A percentile compares a stretch with the other conserved stretches of the same genome.
Evolutionary conservation across 306 rosid species (phyloP).

Genomic region (Corylus americana): DNA sequence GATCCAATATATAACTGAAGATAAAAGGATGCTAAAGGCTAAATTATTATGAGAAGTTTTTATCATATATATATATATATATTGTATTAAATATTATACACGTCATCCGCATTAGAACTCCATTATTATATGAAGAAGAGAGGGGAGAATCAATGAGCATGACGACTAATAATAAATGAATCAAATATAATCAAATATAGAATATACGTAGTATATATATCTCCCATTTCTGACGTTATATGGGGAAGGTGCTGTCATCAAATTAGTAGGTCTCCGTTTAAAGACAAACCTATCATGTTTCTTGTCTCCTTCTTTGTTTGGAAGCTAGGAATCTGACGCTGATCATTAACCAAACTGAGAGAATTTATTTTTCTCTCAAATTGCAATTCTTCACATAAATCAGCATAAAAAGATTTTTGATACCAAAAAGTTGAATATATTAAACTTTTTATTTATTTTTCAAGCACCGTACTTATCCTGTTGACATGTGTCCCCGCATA

Average conservation of each 20-base stretch:
- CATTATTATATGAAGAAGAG: not conserved
- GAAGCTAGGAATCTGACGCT: not conserved
- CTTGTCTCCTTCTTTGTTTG: not conserved
- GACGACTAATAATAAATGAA: too few relatives aligned
- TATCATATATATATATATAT: too few relatives aligned
- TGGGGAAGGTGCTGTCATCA: not conserved
- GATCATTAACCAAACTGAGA: not conserved
- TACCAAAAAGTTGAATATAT: not conserved
- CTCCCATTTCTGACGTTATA: conserved; percentile 25
- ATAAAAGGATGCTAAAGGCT: too few relatives aligned
- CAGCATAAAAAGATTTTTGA: not conserved
- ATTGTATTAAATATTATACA: too few relatives aligned
- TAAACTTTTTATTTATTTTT: not conserved
- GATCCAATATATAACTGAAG: too few relatives aligned
- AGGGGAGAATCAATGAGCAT: not conserved
- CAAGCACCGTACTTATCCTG: not conserved
- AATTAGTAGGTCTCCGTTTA: not conserved
- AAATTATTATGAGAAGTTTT: too few relatives aligned
- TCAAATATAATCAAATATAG: too few relatives aligned
- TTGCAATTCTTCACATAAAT: not conserved
- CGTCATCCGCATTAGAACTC: not conserved
- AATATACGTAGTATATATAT: too few relatives aligned
- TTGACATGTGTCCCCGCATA: not conserved
- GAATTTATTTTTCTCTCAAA: not conserved
- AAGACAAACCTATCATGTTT: not conserved